phyloP scores from a whole-genome alignment of 495 filamentous ascomycete species.

The Aspergillus homomorphus region DNA sequence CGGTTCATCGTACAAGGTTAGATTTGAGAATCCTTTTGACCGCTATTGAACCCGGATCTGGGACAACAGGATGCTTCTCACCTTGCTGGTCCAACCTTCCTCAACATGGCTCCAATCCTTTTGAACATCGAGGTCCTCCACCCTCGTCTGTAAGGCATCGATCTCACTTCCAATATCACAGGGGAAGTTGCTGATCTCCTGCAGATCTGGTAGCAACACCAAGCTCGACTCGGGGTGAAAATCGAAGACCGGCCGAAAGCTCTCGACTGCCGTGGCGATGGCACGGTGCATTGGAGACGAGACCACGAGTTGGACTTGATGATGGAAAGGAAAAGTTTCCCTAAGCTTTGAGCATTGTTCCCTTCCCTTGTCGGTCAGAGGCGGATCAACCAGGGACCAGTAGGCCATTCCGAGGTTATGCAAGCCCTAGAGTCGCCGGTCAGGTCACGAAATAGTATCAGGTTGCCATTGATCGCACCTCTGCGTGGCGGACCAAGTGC shows the following conservation, averaged over 20 bases:
- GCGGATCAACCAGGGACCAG: slow-evolving; percentile 63
- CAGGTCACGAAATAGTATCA: neutral
- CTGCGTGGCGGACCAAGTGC: slow-evolving; percentile 40
- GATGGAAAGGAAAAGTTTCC: slow-evolving; percentile 52
- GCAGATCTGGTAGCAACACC: slow-evolving; percentile 64
- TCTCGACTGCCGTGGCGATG: slow-evolving; percentile 64
- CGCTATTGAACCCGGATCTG: no score
- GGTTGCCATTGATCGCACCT: slow-evolving; percentile 19
- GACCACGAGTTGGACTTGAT: slow-evolving; percentile 61
- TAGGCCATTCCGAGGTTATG: slow-evolving; percentile 67
- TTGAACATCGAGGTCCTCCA: slow-evolving; percentile 36
- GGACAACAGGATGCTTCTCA: neutral
- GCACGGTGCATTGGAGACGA: slow-evolving; percentile 74
- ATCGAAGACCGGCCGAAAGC: slow-evolving; percentile 47
- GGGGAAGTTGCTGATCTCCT: slow-evolving; percentile 65
- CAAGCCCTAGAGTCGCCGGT: slow-evolving; percentile 54
- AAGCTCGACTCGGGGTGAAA: slow-evolving; percentile 28
- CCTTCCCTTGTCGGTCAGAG: slow-evolving; percentile 64
- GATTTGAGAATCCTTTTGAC: no score
- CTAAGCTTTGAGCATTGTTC: slow-evolving; percentile 61
- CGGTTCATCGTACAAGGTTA: no score
- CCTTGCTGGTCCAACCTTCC: slow-evolving; percentile 61
- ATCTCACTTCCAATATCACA: slow-evolving; percentile 65
- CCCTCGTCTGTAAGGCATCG: slow-evolving; percentile 52
- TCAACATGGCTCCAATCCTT: slow-evolving; percentile 56